phyloP scores from a whole-genome alignment of 495 filamentous ascomycete genomes.

The Trichocladium antarcticum region DNA sequence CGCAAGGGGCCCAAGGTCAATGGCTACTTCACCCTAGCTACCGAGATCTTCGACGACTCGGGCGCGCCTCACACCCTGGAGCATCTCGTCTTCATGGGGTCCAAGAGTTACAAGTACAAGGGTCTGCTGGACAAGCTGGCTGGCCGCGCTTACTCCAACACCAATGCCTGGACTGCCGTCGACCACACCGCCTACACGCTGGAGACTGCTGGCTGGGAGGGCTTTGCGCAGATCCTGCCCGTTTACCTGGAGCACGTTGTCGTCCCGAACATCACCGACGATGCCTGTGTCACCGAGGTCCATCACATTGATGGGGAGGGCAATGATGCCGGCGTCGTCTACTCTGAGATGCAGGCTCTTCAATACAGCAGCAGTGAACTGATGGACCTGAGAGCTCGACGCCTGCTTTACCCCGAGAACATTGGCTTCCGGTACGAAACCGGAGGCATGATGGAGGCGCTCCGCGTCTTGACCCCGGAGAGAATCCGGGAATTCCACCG shows the following conservation, averaged over 20 bases:
- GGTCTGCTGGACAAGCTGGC: slow-evolving; percentile 90
- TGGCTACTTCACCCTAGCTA: slow-evolving; percentile 90
- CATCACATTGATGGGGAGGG: slow-evolving; percentile 89
- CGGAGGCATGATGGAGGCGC: slow-evolving; percentile 87
- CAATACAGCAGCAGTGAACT: slow-evolving; percentile 74
- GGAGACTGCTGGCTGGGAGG: slow-evolving; percentile 90
- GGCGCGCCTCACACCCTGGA: slow-evolving; percentile 93
- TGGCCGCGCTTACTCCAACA: slow-evolving; percentile 80
- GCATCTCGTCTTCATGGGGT: slow-evolving; percentile 96
- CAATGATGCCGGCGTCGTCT: slow-evolving; percentile 94
- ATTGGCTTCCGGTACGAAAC: slow-evolving; percentile 94
- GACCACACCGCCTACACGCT: slow-evolving; percentile 97
- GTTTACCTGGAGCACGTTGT: slow-evolving; percentile 94
- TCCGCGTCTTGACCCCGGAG: slow-evolving; percentile 75
- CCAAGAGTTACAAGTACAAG: slow-evolving; percentile 86
- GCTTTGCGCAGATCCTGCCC: slow-evolving; percentile 86
- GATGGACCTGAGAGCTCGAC: slow-evolving; percentile 68
- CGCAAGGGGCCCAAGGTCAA: slow-evolving; percentile 86
- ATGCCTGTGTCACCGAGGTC: slow-evolving; percentile 89
- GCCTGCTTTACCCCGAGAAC: slow-evolving; percentile 75
- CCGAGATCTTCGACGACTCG: slow-evolving; percentile 94
- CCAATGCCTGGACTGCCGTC: slow-evolving; percentile 91
- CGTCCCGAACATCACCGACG: slow-evolving; percentile 81
- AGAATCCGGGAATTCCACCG: slow-evolving; percentile 86
- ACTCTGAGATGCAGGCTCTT: slow-evolving; percentile 96